These are phyloP conservation scores for Chaetoceros muelleri DNA, from an alignment of 108 stramenopile genomes.

Conservation along the genomic window DNA sequence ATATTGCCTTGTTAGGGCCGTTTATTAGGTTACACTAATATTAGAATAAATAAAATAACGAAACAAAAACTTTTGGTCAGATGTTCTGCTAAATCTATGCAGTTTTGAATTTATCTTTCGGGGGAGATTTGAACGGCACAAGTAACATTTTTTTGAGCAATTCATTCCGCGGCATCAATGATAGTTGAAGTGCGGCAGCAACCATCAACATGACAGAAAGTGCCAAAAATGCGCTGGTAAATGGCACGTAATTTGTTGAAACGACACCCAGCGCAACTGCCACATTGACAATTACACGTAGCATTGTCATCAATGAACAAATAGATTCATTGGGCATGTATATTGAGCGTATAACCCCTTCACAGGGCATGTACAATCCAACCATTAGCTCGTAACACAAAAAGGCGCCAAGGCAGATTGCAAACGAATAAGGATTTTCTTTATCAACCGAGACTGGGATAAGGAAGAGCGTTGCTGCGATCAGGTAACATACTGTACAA, in stretches of 20 bases:
- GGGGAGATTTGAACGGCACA: too few species aligned
- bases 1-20: too few species aligned
- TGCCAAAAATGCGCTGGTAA: neutral
- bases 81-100: too few species aligned
- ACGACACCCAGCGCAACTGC: slow-evolving; percentile 33
- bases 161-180: neutral
- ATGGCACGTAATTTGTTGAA: slow-evolving; percentile 21
- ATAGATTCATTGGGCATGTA: slow-evolving; percentile 41
- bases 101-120: too few species aligned
- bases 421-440: slow-evolving; percentile 20
- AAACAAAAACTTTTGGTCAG: too few species aligned
- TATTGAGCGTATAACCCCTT: slow-evolving; percentile 50
- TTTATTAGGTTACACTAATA: too few species aligned
- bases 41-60: too few species aligned
- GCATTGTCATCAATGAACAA: slow-evolving; percentile 46
- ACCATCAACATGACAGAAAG: neutral
- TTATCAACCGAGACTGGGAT: slow-evolving; percentile 20
- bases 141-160: neutral
- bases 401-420: slow-evolving; percentile 23
- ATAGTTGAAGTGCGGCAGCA: neutral
- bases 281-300: slow-evolving; percentile 43
- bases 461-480: slow-evolving; percentile 29
- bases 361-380: slow-evolving; percentile 50
- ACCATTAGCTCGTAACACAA: slow-evolving; percentile 38
- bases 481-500: slow-evolving; percentile 30